These are phyloP conservation scores for Hypoxylon fuscum DNA, from an alignment of 495 filamentous ascomycete species.

Conservation along the genomic window DNA sequence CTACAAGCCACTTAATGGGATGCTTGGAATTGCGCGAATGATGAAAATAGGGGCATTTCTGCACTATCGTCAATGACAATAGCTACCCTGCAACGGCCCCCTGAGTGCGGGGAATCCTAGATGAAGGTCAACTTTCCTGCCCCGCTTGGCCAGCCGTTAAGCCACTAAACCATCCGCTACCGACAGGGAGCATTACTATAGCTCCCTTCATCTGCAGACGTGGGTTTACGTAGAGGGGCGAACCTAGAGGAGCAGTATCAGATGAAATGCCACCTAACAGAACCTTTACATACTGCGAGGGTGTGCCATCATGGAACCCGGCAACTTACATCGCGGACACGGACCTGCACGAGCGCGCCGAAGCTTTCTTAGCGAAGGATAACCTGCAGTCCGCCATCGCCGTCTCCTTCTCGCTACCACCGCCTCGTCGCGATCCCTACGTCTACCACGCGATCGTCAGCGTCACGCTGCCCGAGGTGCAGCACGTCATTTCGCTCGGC, in stretches of 20 bases:
- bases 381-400: slow-evolving; percentile 60
- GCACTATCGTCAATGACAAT: no score
- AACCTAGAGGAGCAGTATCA: neutral
- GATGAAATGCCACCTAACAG: slow-evolving; percentile 31
- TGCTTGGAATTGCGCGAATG: no score
- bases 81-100: slow-evolving; percentile 26
- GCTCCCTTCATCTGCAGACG: no score
- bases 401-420: slow-evolving; percentile 59
- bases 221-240: neutral
- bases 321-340: slow-evolving; percentile 34
- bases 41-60: no score
- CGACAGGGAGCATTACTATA: no score
- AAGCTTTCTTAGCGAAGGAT: slow-evolving; percentile 47
- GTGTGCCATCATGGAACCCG: slow-evolving; percentile 39
- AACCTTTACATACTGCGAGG: slow-evolving; percentile 40
- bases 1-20: no score
- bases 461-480: slow-evolving; percentile 61
- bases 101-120: slow-evolving; percentile 33
- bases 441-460: slow-evolving; percentile 66
- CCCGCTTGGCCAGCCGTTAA: slow-evolving; percentile 16
- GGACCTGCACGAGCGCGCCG: slow-evolving; percentile 37
- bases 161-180: no score
- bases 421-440: slow-evolving; percentile 56
- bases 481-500: slow-evolving; percentile 58
- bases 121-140: neutral